phyloP scores from a whole-genome alignment of 208 protist species.

The Eutreptiella sp. region DNA sequence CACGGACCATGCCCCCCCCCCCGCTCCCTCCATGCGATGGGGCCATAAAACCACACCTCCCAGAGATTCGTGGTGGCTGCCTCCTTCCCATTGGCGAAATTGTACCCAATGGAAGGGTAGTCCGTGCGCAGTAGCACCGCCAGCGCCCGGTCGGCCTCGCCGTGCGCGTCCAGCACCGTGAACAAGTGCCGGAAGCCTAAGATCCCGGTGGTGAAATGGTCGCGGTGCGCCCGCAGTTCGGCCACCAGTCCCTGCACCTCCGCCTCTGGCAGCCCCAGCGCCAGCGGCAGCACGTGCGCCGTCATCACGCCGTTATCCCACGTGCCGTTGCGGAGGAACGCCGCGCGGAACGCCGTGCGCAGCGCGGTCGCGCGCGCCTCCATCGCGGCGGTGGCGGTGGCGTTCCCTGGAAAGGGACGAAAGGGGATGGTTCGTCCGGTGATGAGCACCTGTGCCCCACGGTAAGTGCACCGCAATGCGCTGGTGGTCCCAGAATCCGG shows the following conservation, averaged over 20 bases:
- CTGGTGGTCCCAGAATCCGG: no score
- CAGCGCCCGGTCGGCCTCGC: slow-evolving; percentile 9
- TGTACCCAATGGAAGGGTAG: slow-evolving; percentile 31
- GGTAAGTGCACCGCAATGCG: no score
- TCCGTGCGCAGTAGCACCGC: slow-evolving; percentile 7
- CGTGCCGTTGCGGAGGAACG: not conserved
- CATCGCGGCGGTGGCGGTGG: not conserved
- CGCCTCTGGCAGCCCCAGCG: not conserved
- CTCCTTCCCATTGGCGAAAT: slow-evolving; percentile 17
- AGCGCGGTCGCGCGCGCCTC: not conserved
- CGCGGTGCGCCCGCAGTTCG: slow-evolving; percentile 5
- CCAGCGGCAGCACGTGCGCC: slow-evolving; percentile 2
- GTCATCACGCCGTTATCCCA: slow-evolving; percentile 5
- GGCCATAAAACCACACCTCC: no score
- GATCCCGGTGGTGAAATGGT: slow-evolving; percentile 22
- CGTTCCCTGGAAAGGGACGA: no score
- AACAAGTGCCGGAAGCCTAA: slow-evolving; percentile 27
- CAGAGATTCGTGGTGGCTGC: slow-evolving; percentile 5
- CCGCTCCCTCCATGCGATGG: no score
- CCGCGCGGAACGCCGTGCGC: slow-evolving; percentile 1
- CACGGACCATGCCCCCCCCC: no score
- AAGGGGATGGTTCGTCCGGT: no score
- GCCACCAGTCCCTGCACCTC: not conserved
- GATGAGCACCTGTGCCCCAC: no score
- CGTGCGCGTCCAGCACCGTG: slow-evolving; percentile 7